A percentile compares a stretch with the other conserved stretches of the same genome.
Conservation (phyloP, 2,329 filamentous ascomycete species). For the Fusarium palustre region DNA sequence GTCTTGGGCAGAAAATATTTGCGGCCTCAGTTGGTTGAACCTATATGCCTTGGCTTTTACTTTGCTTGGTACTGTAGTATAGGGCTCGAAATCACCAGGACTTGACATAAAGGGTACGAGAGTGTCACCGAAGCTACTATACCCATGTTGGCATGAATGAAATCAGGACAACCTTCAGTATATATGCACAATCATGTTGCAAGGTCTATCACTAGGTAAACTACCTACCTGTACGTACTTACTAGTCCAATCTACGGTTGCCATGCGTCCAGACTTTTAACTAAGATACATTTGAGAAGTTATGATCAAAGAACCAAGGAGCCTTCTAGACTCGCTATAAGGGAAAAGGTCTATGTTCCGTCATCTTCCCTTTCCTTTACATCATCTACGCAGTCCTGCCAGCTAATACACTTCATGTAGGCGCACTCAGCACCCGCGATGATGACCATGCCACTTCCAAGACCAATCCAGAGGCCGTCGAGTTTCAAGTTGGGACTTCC, state of each 20-base stretch:
- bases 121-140: conserved; percentile 27
- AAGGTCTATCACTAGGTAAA: background rate
- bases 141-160: background rate
- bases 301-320: background rate
- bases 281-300: background rate
- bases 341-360: conserved; percentile 16
- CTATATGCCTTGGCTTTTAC: too few species aligned
- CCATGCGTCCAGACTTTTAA: background rate
- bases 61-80: too few species aligned
- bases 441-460: conserved; percentile 42
- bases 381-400: conserved; percentile 43
- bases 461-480: conserved; percentile 43
- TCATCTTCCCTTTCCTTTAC: conserved; percentile 39
- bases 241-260: background rate
- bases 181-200: background rate
- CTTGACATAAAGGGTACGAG: conserved; percentile 23
- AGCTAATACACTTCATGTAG: conserved; percentile 43
- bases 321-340: background rate
- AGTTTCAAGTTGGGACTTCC: conserved; percentile 41
- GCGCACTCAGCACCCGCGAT: conserved; percentile 42
- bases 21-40: too few species aligned
- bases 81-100: conserved; percentile 19
- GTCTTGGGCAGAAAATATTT: too few species aligned
- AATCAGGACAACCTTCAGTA: background rate
- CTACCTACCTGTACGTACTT: too few species aligned